Base-by-base conservation (phyloP, 2,329 filamentous ascomycete species). In the Epichloe bromicola region DNA sequence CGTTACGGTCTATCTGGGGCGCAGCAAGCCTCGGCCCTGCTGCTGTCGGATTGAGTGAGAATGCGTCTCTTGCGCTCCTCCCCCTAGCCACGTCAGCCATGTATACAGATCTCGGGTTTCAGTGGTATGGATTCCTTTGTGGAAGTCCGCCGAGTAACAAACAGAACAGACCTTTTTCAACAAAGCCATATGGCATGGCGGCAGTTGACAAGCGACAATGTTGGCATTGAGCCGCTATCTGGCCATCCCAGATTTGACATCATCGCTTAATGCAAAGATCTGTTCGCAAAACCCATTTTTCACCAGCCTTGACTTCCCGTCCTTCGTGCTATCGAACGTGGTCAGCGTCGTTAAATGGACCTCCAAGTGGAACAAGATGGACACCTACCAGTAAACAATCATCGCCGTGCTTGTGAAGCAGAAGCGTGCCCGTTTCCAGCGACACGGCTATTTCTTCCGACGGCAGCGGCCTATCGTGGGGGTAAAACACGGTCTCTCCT, bases 401-500 rank as follows among this genome's bases (percentile, higher is more conserved):
- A 57, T 88, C 79, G 0, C 91, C 90, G 68, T 96, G 91, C 56
- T 86, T 86, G 67, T 96, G 91, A 54, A 96, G 71, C 30, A 96
- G 72, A 36, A 88, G 78, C 76, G 91, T 85, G 2, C 91, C 91
- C n/a, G 84, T 84, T 64, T 95, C 87, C 11, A 86, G 79, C 1
- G 76, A 76, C 6, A 94, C 81, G 1, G 81, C 75, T 48, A 95
- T 78, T 17, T 85, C 86, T 58, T 86, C 79, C 17, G 75, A 74
- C 17, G 73, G 63, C 3, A 74, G 66, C 54, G 71, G 70, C 42
- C 75, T 70, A 58, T 81, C 77, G 55, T 86, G 81, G 0, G 86
- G 86, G 63, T 94, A 94, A 66, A 96, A 96, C 34, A 93, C 87
- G 0, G 91, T 96, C 67, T 95, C 88, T 34, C 91, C 91, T 20